Conservation (phyloP, 2,329 filamentous ascomycete genomes). For the Grosmannia penicillata region DNA sequence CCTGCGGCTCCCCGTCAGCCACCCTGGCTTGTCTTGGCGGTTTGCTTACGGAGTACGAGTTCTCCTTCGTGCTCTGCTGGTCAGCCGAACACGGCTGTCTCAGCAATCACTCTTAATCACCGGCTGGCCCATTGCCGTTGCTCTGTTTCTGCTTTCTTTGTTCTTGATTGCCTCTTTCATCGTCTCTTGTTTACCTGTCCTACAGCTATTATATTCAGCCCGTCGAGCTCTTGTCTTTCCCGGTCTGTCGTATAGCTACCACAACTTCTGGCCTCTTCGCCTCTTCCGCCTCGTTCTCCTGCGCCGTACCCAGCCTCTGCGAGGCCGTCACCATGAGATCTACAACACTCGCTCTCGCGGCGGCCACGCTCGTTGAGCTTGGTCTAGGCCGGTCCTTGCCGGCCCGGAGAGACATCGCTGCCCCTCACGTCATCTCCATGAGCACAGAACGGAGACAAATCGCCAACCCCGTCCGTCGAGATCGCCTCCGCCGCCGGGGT, state of each 20-base stretch:
- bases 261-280: constrained; percentile 1
- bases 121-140: no score
- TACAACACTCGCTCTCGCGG: constrained; percentile 15
- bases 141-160: no score
- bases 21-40: no score
- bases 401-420: constrained; percentile 17
- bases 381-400: constrained; percentile 15
- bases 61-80: no score
- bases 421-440: constrained; percentile 29
- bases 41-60: no score
- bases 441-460: constrained; percentile 25
- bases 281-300: neutral
- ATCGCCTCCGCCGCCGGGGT: constrained; percentile 24
- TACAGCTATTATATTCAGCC: neutral
- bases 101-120: no score
- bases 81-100: no score
- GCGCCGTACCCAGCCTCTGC: neutral
- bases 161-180: no score
- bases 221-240: neutral
- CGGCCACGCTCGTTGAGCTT: constrained; percentile 14
- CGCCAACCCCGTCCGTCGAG: constrained; percentile 26
- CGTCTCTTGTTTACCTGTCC: neutral
- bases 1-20: no score
- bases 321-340: constrained; percentile 19
- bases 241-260: constrained; percentile 1